Evolutionary conservation across 768 basidiomycete genomes (phyloP).

Genomic region (Megacollybia marginata): DNA sequence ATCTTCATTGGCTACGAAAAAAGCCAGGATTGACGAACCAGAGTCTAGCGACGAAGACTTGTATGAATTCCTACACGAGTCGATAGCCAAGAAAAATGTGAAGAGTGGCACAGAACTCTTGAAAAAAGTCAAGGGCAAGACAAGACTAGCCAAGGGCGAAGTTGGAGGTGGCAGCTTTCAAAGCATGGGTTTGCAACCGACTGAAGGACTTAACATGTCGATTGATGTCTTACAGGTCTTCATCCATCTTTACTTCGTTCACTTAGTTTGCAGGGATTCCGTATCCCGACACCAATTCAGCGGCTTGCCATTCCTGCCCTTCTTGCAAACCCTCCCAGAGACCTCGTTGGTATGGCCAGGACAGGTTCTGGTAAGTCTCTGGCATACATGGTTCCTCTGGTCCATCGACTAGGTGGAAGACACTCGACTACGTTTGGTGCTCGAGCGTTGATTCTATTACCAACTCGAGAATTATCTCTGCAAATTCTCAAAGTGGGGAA

Average conservation of each 20-base stretch:
- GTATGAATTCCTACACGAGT: slow-evolving; percentile 55
- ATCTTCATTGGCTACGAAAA: slow-evolving; percentile 46
- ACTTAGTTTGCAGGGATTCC: slow-evolving; percentile 86
- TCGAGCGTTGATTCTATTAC: slow-evolving; percentile 82
- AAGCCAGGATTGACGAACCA: slow-evolving; percentile 13
- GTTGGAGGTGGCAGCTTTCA: slow-evolving; percentile 94
- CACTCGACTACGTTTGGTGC: slow-evolving; percentile 79
- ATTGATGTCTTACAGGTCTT: slow-evolving; percentile 44
- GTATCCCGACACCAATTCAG: slow-evolving; percentile 95
- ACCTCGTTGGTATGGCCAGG: slow-evolving; percentile 96
- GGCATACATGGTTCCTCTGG: slow-evolving; percentile 89
- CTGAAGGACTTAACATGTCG: background rate
- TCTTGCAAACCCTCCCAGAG: slow-evolving; percentile 76
- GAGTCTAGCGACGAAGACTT: slow-evolving; percentile 48
- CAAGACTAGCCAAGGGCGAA: slow-evolving; percentile 64
- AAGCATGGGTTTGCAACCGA: slow-evolving; percentile 64
- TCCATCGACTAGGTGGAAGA: slow-evolving; percentile 77
- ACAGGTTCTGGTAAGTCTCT: slow-evolving; percentile 98
- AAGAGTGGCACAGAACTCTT: slow-evolving; percentile 71
- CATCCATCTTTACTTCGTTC: slow-evolving; percentile 79
- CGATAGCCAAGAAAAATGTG: slow-evolving; percentile 65
- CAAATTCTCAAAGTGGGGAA: slow-evolving; percentile 95
- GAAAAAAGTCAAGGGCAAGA: slow-evolving; percentile 71
- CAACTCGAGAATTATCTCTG: slow-evolving; percentile 88
- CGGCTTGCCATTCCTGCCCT: slow-evolving; percentile 82